phyloP scores from a whole-genome alignment of 1,284 basidiomycete species.

The Malassezia dermatis region DNA sequence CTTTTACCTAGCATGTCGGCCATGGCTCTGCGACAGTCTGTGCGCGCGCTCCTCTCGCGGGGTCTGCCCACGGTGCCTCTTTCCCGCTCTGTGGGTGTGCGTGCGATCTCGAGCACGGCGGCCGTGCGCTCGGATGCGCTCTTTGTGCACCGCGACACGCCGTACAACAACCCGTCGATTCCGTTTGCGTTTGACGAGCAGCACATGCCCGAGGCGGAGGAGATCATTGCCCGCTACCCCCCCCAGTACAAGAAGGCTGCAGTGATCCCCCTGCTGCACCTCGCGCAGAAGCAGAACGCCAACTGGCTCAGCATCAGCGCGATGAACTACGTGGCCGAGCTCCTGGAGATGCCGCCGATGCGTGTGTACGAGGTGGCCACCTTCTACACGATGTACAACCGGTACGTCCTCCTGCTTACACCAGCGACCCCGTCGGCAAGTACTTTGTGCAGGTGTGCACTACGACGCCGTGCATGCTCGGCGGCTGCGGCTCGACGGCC shows the following conservation, averaged over 20 bases:
- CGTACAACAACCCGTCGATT: conserved; percentile 66
- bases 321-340: conserved; percentile 86
- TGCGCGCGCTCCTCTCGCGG: not conserved
- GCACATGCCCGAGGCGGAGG: conserved; percentile 72
- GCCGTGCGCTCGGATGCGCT: conserved; percentile 35
- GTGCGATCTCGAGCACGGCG: conserved; percentile 25
- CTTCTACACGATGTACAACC: conserved; percentile 87
- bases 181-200: conserved; percentile 74
- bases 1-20: conserved; percentile 13
- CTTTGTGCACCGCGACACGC: conserved; percentile 69
- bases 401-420: conserved; percentile 14
- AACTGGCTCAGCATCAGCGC: conserved; percentile 98
- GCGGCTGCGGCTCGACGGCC: conserved; percentile 69
- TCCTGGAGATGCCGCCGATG: conserved; percentile 93
- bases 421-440: conserved; percentile 84
- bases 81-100: conserved; percentile 17
- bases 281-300: conserved; percentile 93
- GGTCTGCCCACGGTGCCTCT: not conserved
- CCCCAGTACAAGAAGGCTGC: conserved; percentile 92
- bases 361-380: conserved; percentile 98
- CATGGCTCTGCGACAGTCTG: conserved; percentile 10
- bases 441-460: conserved; percentile 98
- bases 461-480: conserved; percentile 94
- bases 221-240: conserved; percentile 86
- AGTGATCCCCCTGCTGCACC: conserved; percentile 87